Conservation (phyloP, 495 filamentous ascomycete genomes). For the Aspergillus conjunctus region DNA sequence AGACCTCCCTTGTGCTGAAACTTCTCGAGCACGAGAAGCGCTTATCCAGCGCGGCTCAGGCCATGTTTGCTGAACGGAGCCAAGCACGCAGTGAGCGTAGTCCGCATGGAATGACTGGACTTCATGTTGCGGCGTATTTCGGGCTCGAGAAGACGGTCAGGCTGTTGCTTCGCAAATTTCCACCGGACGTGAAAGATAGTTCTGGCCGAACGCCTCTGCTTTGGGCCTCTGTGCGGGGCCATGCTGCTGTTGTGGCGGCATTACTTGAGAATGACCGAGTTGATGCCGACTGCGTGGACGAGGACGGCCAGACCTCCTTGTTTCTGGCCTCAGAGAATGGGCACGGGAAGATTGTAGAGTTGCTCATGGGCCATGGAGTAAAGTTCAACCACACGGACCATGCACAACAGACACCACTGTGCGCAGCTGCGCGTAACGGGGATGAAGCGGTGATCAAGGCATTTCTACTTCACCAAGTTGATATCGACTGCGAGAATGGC, state of each 20-base stretch:
- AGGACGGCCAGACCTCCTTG: conserved; percentile 2
- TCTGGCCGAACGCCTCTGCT: conserved; percentile 27
- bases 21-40: conserved; percentile 23
- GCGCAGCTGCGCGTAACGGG: conserved; percentile 1
- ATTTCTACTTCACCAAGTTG: background rate
- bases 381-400: conserved; percentile 26
- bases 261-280: conserved; percentile 21
- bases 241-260: conserved; percentile 18
- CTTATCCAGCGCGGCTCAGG: conserved; percentile 10
- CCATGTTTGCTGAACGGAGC: conserved; percentile 11
- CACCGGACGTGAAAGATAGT: conserved; percentile 9
- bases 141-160: conserved; percentile 14
- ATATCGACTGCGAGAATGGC: conserved; percentile 4
- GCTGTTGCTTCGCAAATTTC: conserved; percentile 1
- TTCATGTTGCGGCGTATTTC: conserved; percentile 26
- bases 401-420: background rate
- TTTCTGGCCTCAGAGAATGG: conserved; percentile 4
- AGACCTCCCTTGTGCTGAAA: conserved; percentile 12
- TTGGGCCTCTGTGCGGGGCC: conserved; percentile 27
- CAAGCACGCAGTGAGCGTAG: conserved; percentile 2
- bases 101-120: conserved; percentile 6
- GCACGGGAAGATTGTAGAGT: background rate
- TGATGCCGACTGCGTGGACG: conserved; percentile 7
- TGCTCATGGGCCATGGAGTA: background rate
- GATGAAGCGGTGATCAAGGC: background rate